Evolutionary conservation across 2,329 filamentous ascomycete species (phyloP).

Genomic region (Ceratocystiopsis minuta): DNA sequence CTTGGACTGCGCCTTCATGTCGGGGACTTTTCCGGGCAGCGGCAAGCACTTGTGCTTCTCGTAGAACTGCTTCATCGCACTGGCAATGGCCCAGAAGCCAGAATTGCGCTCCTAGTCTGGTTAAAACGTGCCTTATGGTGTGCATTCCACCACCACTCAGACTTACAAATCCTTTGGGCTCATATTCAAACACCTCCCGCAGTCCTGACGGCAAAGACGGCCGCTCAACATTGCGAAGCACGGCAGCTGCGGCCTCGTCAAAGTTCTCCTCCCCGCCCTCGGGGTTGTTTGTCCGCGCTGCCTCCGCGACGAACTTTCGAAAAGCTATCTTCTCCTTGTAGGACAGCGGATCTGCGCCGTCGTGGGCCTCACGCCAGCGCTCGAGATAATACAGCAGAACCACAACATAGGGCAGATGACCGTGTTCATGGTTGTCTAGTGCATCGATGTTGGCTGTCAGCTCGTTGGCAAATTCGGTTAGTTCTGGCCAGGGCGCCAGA

Average conservation of each 20-base stretch:
- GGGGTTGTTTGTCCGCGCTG: constrained; percentile 50
- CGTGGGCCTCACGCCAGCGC: constrained; percentile 56
- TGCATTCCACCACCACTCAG: no score
- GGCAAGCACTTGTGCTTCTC: constrained; percentile 55
- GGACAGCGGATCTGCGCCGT: constrained; percentile 47
- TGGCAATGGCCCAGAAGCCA: constrained; percentile 78
- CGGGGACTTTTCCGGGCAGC: constrained; percentile 70
- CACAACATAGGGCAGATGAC: constrained; percentile 75
- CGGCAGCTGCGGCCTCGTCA: constrained; percentile 74
- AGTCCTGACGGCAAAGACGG: constrained; percentile 51
- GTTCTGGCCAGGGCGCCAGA: constrained; percentile 69
- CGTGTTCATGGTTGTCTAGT: constrained; percentile 65
- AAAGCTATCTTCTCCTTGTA: constrained; percentile 84
- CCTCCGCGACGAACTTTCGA: constrained; percentile 47
- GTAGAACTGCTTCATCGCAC: constrained; percentile 64
- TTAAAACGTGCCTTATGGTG: no score
- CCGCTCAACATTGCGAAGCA: constrained; percentile 66
- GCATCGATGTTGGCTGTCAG: constrained; percentile 52
- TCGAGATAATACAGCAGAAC: constrained; percentile 69
- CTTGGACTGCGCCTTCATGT: constrained; percentile 90
- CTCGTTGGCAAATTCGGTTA: constrained; percentile 45
- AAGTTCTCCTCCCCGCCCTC: constrained; percentile 95
- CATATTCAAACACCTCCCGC: constrained; percentile 59
- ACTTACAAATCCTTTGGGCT: constrained; percentile 6
- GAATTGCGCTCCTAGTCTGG: constrained; percentile 15